Base-by-base conservation (phyloP, 306 rosid genomes). In the Biancaea sappan region DNA sequence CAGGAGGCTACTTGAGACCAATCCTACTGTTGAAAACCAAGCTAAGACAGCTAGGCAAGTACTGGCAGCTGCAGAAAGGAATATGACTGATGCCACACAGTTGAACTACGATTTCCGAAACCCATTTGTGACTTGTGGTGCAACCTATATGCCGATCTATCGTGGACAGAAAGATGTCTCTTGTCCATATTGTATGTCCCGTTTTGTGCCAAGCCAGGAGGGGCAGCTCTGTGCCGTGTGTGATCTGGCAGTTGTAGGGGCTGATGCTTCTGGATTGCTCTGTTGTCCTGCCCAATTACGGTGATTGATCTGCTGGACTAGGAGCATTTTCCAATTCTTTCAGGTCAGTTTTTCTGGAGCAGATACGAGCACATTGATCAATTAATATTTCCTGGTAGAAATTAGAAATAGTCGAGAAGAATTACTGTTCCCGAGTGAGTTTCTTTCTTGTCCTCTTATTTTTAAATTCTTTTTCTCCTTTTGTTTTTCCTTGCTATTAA, bases 111-210 rank as follows among this genome's bases (percentile, higher is more conserved):
- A 91, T 77, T 93, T 91, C 48, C 79, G 98, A 65, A 93, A 93
- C 78, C 98, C 98, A 24, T 93, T 93, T 84, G 97, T 93, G 72
- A 66, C 71, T 74, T 93, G 98, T 62, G 98, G 98, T 3, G 91
- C 94, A 25, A 93, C 98, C 28, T 89, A 91, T 52, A 88, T 89
- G 68, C 98, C 96, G 8, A 90, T 92, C 66, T 92, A 92, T 75
- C 89, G 95, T 22, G 98, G 96, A 68, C 97, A 93, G 81, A 93
- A 86, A 82, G 98, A 93, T 53, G 85, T 79, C 6, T 83, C 91
- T 56, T 93, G 98, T 88, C 92, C 98, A 0, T 93, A 85, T 40
- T 93, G 98, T 74, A 91, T 84, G 82, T 80, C 98, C 21, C 92
- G 97, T 68, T 93, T 93, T 78, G 97, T 93, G 80, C 89, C 87